A percentile compares a stretch with the other conserved stretches of the same genome.
phyloP scores from a whole-genome alignment of 805 yeast genomes.

The Tetrapisispora phaffii region DNA sequence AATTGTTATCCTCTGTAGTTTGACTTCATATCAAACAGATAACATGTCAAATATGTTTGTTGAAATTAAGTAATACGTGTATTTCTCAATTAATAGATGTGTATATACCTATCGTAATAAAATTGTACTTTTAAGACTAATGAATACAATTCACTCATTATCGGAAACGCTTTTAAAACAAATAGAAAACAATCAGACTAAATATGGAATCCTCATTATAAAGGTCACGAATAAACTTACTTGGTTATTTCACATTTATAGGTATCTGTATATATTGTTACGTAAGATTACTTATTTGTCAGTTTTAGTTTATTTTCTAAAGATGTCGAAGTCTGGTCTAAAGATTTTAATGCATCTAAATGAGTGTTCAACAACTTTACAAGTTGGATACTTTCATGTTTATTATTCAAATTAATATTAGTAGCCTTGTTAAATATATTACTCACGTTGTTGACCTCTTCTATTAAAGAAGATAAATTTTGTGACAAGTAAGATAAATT shows the following conservation, averaged over 20 bases:
- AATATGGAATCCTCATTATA: no score
- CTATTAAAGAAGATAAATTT: slow-evolving; percentile 63
- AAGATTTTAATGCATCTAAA: slow-evolving; percentile 78
- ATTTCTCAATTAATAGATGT: no score
- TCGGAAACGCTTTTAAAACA: no score
- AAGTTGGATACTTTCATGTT: slow-evolving; percentile 46
- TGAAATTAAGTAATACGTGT: no score
- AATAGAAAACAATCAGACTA: no score
- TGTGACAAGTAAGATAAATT: slow-evolving; percentile 69
- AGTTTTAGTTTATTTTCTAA: slow-evolving; percentile 56
- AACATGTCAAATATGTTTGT: not conserved
- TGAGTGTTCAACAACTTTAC: slow-evolving; percentile 79
- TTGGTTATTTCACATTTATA: not conserved
- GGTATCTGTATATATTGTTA: not conserved
- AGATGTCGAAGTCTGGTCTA: slow-evolving; percentile 61
- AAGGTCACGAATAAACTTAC: not conserved
- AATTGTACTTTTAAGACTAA: no score
- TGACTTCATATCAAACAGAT: slow-evolving; percentile 37
- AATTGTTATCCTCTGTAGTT: slow-evolving; percentile 43
- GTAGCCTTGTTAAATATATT: slow-evolving; percentile 64
- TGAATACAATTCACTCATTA: no score
- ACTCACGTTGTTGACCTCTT: slow-evolving; percentile 76
- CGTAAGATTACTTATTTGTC: not conserved
- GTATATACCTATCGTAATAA: no score
- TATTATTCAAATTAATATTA: slow-evolving; percentile 25